Conservation (phyloP, 768 basidiomycete genomes). For the Cystobasidium onofrii region DNA sequence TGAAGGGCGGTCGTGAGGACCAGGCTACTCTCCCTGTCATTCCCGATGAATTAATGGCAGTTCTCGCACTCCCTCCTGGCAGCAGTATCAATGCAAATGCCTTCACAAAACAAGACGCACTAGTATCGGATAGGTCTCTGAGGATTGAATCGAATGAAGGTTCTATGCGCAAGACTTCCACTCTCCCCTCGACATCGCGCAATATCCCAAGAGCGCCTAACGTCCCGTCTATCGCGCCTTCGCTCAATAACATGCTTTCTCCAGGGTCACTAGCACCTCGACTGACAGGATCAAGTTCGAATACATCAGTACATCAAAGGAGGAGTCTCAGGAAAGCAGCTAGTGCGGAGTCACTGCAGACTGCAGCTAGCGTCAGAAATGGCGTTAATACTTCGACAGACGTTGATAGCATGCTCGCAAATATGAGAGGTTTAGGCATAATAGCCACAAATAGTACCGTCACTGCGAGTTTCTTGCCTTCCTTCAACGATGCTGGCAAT, state of each 20-base stretch:
- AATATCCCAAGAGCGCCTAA: background rate
- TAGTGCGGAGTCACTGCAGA: conserved; percentile 20
- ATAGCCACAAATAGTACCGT: background rate
- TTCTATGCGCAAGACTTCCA: background rate
- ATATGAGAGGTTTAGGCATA: background rate
- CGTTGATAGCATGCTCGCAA: no score
- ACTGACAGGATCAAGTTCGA: background rate
- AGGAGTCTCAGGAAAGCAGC: background rate
- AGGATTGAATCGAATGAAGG: no score
- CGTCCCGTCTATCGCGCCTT: background rate
- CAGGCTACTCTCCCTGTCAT: conserved; percentile 5
- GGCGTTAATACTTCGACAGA: no score
- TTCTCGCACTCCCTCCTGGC: conserved; percentile 4
- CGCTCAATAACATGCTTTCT: background rate
- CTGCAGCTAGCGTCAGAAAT: no score
- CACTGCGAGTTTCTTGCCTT: background rate
- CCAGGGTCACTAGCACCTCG: background rate
- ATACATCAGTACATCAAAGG: background rate
- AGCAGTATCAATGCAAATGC: background rate
- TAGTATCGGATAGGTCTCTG: background rate
- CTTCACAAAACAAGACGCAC: background rate
- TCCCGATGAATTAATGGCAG: conserved; percentile 21
- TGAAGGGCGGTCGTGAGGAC: background rate
- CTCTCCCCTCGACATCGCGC: background rate
- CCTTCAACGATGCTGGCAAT: background rate